Conservation (phyloP, 805 yeast genomes). For the Metschnikowia noctiluminum region DNA sequence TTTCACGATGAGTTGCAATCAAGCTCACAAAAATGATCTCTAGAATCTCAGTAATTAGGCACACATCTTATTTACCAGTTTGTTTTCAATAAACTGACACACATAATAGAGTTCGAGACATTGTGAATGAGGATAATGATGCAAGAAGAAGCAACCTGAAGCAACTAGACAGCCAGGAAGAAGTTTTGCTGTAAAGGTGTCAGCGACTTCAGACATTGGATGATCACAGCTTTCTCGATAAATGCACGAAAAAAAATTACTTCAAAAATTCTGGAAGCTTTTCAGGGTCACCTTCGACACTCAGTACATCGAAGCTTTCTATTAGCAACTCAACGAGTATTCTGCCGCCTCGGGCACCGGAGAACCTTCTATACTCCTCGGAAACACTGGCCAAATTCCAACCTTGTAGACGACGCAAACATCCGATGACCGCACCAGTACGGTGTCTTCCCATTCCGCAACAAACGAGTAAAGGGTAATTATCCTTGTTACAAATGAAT, state of each 20-base stretch:
- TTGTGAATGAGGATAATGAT: no score
- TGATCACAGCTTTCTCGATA: background rate
- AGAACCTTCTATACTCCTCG: constrained; percentile 91
- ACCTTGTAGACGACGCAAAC: constrained; percentile 88
- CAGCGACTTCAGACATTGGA: no score
- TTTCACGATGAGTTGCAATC: no score
- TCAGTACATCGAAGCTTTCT: constrained; percentile 49
- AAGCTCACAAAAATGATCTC: no score
- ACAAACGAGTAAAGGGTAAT: constrained; percentile 85
- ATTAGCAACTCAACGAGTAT: constrained; percentile 86
- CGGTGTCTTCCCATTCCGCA: constrained; percentile 99
- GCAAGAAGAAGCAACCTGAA: no score
- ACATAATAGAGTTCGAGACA: no score
- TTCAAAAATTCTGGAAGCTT: constrained; percentile 32
- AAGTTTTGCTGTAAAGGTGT: no score
- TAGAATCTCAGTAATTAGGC: no score
- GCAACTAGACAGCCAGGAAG: no score
- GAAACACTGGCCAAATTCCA: constrained; percentile 92
- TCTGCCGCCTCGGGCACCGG: constrained; percentile 90
- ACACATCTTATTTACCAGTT: no score
- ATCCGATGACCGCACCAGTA: constrained; percentile 95
- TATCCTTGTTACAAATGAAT: constrained; percentile 65
- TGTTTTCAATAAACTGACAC: no score
- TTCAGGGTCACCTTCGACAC: constrained; percentile 32
- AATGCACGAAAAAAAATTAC: background rate